Evolutionary conservation across 768 basidiomycete species (phyloP), one percentile per base, ranked within the genome.

Genomic region (Megacollybia marginata): DNA sequence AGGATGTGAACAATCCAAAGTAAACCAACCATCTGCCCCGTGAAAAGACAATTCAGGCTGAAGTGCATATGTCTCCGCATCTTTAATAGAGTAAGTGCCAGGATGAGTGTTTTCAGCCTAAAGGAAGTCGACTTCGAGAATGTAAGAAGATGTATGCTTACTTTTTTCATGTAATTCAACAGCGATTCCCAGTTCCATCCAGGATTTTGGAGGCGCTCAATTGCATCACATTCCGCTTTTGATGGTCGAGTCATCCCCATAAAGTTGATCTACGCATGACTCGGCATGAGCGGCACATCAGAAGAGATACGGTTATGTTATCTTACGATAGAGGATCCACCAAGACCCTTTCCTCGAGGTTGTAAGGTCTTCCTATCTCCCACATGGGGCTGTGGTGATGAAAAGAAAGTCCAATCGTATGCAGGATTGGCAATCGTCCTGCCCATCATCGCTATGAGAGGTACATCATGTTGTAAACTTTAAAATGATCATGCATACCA

Each of bases 1-100:
- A n/a, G n/a, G n/a, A n/a, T n/a, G n/a, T n/a, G n/a, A n/a, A n/a
- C 63, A 65, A 64, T n/a, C 49, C 44, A 48, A 61, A 63, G 51
- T 65, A 68, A 0, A 54, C 62, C 4, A 57, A 50, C 5, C 55
- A 56, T 12, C 66, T 54, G 6, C 59, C 59, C 1, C 67, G 59
- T 33, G 48, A 60, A 6, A 51, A 52, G 4, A 54, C 65, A 8
- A 34, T 40, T 2, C 58, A 54, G 48, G 67, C 63, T 2, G 66
- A 57, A 15, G 55, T 53, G 15, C 12, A 16, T 20, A 46, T 40
- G 11, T 35, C 20, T 31, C 13, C 33, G 11, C 33, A 33, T 12
- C 23, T 48, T 10, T 5, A 48, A n/a, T 42, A n/a, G 20, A 36
- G 40, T 5, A 36, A 13, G 9, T 48, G 9, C 12, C 23, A 18